phyloP scores from a whole-genome alignment of 1,284 basidiomycete species.

The Chalciporus sp. region DNA sequence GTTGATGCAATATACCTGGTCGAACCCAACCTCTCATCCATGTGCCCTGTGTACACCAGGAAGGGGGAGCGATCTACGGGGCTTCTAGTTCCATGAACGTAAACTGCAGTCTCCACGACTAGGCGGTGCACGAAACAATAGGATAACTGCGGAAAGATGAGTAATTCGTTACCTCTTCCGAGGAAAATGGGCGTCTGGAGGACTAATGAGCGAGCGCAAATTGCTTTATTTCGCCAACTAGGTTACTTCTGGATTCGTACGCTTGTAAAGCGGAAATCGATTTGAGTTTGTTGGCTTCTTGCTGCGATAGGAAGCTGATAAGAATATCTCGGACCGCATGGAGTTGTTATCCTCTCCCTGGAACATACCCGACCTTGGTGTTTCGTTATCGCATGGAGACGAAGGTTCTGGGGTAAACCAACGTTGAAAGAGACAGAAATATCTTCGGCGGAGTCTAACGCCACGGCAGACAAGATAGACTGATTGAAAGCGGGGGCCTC shows the following conservation, averaged over 20 bases:
- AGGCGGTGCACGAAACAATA: conserved; percentile 10
- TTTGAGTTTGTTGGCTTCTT: conserved; percentile 17
- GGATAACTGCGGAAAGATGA: conserved; percentile 15
- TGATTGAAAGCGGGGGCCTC: too few species aligned
- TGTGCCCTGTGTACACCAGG: too few species aligned
- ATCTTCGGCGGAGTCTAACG: too few species aligned
- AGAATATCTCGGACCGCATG: conserved; percentile 1
- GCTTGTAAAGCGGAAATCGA: conserved; percentile 29
- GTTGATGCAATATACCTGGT: too few species aligned
- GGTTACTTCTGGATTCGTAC: conserved; percentile 11
- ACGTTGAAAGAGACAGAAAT: too few species aligned
- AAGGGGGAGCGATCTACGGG: too few species aligned
- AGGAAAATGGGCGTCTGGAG: conserved; percentile 23
- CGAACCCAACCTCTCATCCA: too few species aligned
- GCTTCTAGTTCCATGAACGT: background rate
- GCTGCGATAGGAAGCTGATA: conserved; percentile 30
- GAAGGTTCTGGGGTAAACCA: too few species aligned
- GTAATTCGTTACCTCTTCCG: conserved; percentile 29
- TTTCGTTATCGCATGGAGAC: too few species aligned
- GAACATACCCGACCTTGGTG: background rate
- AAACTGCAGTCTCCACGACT: background rate
- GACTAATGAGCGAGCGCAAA: conserved; percentile 13
- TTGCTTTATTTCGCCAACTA: conserved; percentile 30
- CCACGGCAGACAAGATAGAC: too few species aligned
- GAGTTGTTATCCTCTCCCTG: background rate